Evolutionary conservation across 192 early-diverging fungal species (phyloP).

Genomic region (Backusella mclennaniae): DNA sequence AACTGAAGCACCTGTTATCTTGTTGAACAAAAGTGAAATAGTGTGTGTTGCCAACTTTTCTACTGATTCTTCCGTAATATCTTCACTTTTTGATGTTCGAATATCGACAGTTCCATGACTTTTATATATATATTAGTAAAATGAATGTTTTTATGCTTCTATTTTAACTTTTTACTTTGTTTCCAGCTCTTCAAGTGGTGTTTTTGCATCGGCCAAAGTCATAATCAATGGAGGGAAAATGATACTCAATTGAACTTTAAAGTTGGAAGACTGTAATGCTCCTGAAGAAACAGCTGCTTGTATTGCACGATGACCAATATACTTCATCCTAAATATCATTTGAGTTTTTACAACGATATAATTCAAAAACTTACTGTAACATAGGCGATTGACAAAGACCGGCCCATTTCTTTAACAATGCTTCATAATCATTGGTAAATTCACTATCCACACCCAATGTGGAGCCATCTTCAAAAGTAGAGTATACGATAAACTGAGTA

Average conservation of each 20-base stretch:
- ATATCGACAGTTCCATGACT: background rate
- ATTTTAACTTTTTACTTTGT: background rate
- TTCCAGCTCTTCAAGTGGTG: background rate
- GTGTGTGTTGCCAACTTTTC: conserved; percentile 6
- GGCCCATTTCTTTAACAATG: conserved; percentile 55
- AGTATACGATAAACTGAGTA: conserved; percentile 67
- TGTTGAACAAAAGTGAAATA: conserved; percentile 9
- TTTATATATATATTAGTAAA: background rate
- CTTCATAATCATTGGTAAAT: conserved; percentile 55
- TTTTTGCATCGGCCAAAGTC: conserved; percentile 2
- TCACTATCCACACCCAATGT: conserved; percentile 69
- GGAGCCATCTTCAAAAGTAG: conserved; percentile 64
- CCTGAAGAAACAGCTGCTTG: conserved; percentile 60
- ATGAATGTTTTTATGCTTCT: background rate
- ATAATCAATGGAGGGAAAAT: conserved; percentile 54
- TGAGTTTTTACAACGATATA: too few relatives aligned
- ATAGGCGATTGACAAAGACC: conserved; percentile 34
- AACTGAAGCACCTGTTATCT: conserved; percentile 17
- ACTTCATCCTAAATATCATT: conserved; percentile 19
- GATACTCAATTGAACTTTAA: conserved; percentile 58
- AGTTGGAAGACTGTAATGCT: conserved; percentile 61
- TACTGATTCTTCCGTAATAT: background rate
- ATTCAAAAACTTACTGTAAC: conserved; percentile 22
- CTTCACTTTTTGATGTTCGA: background rate
- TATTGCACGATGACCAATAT: conserved; percentile 61